A percentile compares a stretch with the other conserved stretches of the same genome.
These are phyloP conservation scores for Urtica urens DNA, from an alignment of 306 rosid genomes.

Conservation along the genomic window DNA sequence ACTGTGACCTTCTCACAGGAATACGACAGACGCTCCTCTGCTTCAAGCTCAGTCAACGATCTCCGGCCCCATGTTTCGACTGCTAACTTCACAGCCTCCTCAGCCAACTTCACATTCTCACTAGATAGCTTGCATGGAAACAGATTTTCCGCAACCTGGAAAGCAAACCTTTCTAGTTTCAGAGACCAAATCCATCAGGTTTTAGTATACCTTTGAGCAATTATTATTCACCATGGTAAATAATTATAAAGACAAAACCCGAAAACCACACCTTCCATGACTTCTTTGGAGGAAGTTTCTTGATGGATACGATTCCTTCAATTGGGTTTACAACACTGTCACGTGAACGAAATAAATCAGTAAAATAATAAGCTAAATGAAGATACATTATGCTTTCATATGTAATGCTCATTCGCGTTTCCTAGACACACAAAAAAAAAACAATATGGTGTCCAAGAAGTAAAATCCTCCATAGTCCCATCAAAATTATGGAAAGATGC, in stretches of 20 bases:
- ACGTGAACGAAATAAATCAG: conserved; percentile 20
- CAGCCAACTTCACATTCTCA: conserved; percentile 49
- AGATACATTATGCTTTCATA: no score
- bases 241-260: conserved; percentile 8
- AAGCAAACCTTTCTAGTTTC: conserved; percentile 14
- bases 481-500: no score
- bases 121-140: conserved; percentile 78
- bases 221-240: conserved; percentile 7
- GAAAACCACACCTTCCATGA: conserved; percentile 65
- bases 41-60: conserved; percentile 87
- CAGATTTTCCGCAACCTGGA: conserved; percentile 76
- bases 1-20: conserved; percentile 74
- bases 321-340: conserved; percentile 78
- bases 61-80: conserved; percentile 77
- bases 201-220: not conserved
- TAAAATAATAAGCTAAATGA: not conserved
- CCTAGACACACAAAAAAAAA: no score
- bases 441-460: conserved; percentile 3
- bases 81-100: conserved; percentile 71
- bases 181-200: conserved; percentile 11
- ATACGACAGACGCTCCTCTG: conserved; percentile 94
- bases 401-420: no score
- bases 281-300: conserved; percentile 77
- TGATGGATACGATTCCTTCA: conserved; percentile 73
- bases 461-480: conserved; percentile 10